Conservation (phyloP, 2,329 filamentous ascomycete genomes). For the Stemphylium vesicarium region DNA sequence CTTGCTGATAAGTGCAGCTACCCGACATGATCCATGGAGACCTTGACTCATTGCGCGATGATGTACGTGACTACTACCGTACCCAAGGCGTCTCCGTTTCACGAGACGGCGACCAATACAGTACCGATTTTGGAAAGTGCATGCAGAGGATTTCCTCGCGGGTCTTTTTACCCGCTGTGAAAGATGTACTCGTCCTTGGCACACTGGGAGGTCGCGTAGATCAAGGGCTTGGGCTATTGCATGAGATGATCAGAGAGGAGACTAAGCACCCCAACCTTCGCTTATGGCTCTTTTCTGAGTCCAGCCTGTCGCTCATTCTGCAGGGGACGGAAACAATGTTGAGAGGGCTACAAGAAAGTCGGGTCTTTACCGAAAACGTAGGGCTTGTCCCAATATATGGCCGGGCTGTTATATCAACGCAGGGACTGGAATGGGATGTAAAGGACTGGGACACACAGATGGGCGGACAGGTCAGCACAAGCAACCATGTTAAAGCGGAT, state of each 20-base stretch:
- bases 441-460: slow-evolving; percentile 72
- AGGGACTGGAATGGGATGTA: slow-evolving; percentile 91
- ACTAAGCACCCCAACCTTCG: slow-evolving; percentile 50
- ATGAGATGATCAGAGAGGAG: slow-evolving; percentile 73
- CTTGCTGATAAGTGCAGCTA: slow-evolving; percentile 33
- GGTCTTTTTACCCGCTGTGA: slow-evolving; percentile 47
- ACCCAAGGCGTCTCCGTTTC: slow-evolving; percentile 67
- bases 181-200: slow-evolving; percentile 79
- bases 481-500: slow-evolving; percentile 55
- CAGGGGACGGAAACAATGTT: slow-evolving; percentile 71
- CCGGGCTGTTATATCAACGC: slow-evolving; percentile 77
- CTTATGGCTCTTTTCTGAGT: slow-evolving; percentile 80
- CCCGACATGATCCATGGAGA: slow-evolving; percentile 81
- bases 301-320: slow-evolving; percentile 84
- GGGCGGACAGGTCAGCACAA: slow-evolving; percentile 57
- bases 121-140: slow-evolving; percentile 88
- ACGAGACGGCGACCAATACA: slow-evolving; percentile 79
- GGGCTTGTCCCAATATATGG: slow-evolving; percentile 86
- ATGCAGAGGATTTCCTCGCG: slow-evolving; percentile 63
- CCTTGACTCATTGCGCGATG: slow-evolving; percentile 77
- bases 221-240: slow-evolving; percentile 86
- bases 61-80: slow-evolving; percentile 71
- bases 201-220: slow-evolving; percentile 90
- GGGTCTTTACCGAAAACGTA: slow-evolving; percentile 75
- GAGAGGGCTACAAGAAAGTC: slow-evolving; percentile 59